Base-by-base conservation (phyloP, 2,329 filamentous ascomycete species). In the Epichloe scottii region DNA sequence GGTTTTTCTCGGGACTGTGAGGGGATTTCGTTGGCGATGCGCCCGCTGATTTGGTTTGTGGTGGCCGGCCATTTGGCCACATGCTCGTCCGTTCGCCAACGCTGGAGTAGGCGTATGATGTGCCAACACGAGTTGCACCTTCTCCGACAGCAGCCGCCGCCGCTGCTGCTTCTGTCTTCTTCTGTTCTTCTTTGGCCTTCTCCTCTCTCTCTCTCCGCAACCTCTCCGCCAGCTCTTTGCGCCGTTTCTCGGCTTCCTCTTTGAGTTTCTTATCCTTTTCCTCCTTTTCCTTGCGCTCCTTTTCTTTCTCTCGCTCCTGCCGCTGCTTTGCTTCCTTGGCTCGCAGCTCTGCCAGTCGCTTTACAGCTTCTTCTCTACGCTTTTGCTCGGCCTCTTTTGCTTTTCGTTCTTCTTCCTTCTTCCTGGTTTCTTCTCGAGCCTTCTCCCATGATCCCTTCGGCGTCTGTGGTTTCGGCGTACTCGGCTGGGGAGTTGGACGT, bases 61-160 rank as follows among this genome's bases (percentile, higher is more conserved):
- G 46, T 11, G 64, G 58, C 39, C 73, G 76, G 57, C 76, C 81
- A 59, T 76, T 80, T 5, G 83, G 82, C 77, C 84, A 87, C 58
- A 82, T 82, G 65, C 81, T 85, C 47, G 76, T 82, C 66, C 76
- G 82, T 66, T 87, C 84, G 48, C 84, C 84, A 21, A 83, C 77
- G 34, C 79, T 76, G 50, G 77, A 80, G 66, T 71, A 84, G 52
- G 81, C 80, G 59, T 84, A 84, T n/a, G 74, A 72, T 57, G 71
- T 74, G 40, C 70, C 67, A 54, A 72, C 71, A 54, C 75, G 70
- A 43, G 65, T 68, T 10, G 53, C 60, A 15, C 62, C 48, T 50
- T 57, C 60, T 10, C 17, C 62, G 47, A 59, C 60, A 43, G 61
- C 61, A 53, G 39, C 47, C 64, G 66, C 45, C 5, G 69, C 66